Base-by-base conservation (phyloP, 768 basidiomycete species). In the Bullera alba region DNA sequence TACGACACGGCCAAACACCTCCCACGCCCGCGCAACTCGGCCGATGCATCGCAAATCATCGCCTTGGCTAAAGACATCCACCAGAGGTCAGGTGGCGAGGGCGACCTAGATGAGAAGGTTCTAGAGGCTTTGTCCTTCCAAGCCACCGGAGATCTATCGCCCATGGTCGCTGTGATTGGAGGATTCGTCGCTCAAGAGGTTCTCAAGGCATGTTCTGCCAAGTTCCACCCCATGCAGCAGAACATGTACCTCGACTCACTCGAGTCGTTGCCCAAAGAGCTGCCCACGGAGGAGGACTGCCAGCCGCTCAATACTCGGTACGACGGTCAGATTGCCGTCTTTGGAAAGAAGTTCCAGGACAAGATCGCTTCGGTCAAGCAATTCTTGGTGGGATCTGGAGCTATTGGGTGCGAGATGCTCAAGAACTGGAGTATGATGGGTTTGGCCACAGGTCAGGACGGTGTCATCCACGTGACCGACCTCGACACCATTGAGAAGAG, bases 351-450 rank as follows among this genome's bases (percentile, higher is more conserved):
- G 1, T 97, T 97, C 82, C 95, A 99, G 60, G 79, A 85, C 34
- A 95, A 87, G 77, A 84, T 99, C 54, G 80, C 81, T 35, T 85
- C 86, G 67, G 82, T 89, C 69, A 81, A 86, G 23, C 87, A 97
- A 65, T 99, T 99, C 80, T 79, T 99, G 38, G 95, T 99, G 49
- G 95, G 95, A 7, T 83, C 93, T n/a, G 95, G 95, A 38, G 95
- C 95, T 29, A 97, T 99, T 70, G 95, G 95, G 17, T 99, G 95
- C 69, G 95, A 99, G 76, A 97, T 97, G 95, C 76, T 99, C 64
- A 99, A 99, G 79, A 99, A 97, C 74, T 99, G 95, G 95, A 86
- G 87, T 58, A 87, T 97, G 89, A 93, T 97, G 79, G 95, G 95
- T 54, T 76, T 99, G 39, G 92, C 81, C 5, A 80, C 84, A 26